These are phyloP conservation scores for Gyrodon lividus DNA, from an alignment of 768 basidiomycete species.

Conservation along the genomic window DNA sequence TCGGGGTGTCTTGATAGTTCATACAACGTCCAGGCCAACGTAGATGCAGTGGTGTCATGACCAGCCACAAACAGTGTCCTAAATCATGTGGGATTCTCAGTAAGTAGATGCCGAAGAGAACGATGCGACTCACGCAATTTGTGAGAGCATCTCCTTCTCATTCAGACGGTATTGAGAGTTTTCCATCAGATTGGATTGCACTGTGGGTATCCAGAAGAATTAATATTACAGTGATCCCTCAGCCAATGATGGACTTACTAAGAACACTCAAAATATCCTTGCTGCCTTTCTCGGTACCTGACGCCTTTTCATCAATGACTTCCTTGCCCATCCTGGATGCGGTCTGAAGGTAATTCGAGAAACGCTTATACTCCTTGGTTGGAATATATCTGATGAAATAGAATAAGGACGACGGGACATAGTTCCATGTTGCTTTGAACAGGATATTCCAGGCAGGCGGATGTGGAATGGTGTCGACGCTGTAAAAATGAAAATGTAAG, in stretches of 20 bases:
- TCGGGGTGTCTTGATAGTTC: constrained; percentile 19
- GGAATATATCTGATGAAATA: constrained; percentile 29
- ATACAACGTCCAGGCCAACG: constrained; percentile 13
- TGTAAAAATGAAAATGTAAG: constrained; percentile 4
- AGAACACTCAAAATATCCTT: constrained; percentile 37
- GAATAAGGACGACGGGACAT: constrained; percentile 26
- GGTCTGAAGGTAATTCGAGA: constrained; percentile 23
- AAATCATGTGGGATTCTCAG: constrained; percentile 3
- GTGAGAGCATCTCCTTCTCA: constrained; percentile 33
- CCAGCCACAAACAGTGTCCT: constrained; percentile 18
- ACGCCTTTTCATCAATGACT: constrained; percentile 21
- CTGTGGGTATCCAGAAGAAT: constrained; percentile 7
- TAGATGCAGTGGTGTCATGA: constrained; percentile 17
- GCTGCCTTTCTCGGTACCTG: constrained; percentile 20
- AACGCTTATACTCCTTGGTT: constrained; percentile 26
- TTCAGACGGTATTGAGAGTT: constrained; percentile 27
- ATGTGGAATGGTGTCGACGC: constrained; percentile 23
- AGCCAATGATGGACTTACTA: constrained; percentile 10
- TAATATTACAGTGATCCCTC: background rate
- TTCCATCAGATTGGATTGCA: constrained; percentile 31
- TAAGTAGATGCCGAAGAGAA: constrained; percentile 16
- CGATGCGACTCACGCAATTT: constrained; percentile 28
- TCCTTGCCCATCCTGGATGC: constrained; percentile 22
- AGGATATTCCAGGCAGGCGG: constrained; percentile 21
- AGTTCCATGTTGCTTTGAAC: constrained; percentile 29